Percentiles rank a stretch among this genome's conserved stretches.
These are phyloP conservation scores for Clonostachys sp. DNA, from an alignment of 2,329 filamentous ascomycete species.

Conservation along the genomic window DNA sequence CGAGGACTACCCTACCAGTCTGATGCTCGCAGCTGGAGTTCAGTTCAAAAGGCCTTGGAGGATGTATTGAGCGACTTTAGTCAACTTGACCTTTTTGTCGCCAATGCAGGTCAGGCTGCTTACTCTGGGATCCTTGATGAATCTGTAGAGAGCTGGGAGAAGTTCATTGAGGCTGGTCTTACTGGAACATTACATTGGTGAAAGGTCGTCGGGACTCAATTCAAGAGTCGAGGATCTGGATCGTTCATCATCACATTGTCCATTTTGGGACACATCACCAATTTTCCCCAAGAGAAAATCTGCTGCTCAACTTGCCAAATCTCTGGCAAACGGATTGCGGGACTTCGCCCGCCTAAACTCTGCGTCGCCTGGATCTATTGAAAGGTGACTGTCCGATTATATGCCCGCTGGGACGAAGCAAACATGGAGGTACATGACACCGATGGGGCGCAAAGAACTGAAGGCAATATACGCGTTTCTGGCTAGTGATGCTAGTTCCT, in stretches of 20 bases:
- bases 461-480: constrained; percentile 70
- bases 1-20: constrained; percentile 34
- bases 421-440: constrained; percentile 66
- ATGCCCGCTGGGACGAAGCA: constrained; percentile 56
- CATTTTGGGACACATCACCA: constrained; percentile 63
- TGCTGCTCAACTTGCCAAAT: constrained; percentile 41
- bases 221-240: constrained; percentile 52
- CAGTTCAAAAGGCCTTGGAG: constrained; percentile 33
- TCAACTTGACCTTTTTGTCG: constrained; percentile 65
- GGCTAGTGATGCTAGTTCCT: constrained; percentile 65
- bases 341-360: constrained; percentile 56
- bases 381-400: constrained; percentile 58
- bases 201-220: constrained; percentile 52
- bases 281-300: constrained; percentile 59
- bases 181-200: constrained; percentile 65
- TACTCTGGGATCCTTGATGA: constrained; percentile 63
- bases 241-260: constrained; percentile 61
- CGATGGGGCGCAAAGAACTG: constrained; percentile 63
- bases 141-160: constrained; percentile 59
- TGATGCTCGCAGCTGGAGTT: constrained; percentile 39
- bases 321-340: constrained; percentile 55
- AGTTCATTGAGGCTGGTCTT: constrained; percentile 49
- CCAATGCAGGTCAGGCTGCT: constrained; percentile 62
- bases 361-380: constrained; percentile 59
- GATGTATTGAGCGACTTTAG: constrained; percentile 67